Evolutionary conservation across 805 yeast species (phyloP).

Genomic region (Jamesozyma spencerorum): DNA sequence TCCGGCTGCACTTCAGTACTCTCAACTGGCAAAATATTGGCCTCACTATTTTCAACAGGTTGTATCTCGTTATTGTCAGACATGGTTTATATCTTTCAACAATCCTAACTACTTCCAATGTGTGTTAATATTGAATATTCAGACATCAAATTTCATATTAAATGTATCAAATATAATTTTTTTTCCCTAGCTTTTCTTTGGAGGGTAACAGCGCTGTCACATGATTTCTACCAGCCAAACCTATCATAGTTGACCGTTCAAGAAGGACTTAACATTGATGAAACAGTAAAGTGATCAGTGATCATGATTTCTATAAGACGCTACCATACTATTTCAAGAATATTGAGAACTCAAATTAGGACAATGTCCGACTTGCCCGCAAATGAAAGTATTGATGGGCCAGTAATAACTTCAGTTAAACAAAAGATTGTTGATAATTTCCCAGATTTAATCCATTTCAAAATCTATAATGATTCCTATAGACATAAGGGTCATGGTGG

Average conservation of each 20-base stretch:
- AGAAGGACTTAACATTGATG: too few species aligned
- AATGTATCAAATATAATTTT: too few species aligned
- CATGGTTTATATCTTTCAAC: background rate
- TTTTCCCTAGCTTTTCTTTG: background rate
- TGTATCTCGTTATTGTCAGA: background rate
- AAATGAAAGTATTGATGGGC: slow-evolving; percentile 9
- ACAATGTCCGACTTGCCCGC: background rate
- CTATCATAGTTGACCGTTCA: too few species aligned
- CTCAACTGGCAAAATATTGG: slow-evolving; percentile 1
- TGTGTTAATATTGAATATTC: too few species aligned
- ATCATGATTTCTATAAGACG: background rate
- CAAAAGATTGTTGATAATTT: background rate
- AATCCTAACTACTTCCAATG: too few species aligned
- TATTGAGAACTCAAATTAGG: background rate
- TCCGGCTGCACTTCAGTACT: background rate
- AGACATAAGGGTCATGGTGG: slow-evolving; percentile 86
- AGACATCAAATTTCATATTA: too few species aligned
- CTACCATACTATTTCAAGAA: background rate
- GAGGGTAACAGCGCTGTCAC: background rate
- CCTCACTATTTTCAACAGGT: slow-evolving; percentile 2
- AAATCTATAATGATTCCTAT: slow-evolving; percentile 70
- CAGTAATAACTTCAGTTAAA: slow-evolving; percentile 6
- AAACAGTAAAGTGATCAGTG: too few species aligned
- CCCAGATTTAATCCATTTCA: slow-evolving; percentile 24
- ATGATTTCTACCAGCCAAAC: too few species aligned